Evolutionary conservation across 257 asterid genomes (phyloP), one percentile per base, ranked within the genome.

Genomic region (Nicotiana obtusifolia): DNA sequence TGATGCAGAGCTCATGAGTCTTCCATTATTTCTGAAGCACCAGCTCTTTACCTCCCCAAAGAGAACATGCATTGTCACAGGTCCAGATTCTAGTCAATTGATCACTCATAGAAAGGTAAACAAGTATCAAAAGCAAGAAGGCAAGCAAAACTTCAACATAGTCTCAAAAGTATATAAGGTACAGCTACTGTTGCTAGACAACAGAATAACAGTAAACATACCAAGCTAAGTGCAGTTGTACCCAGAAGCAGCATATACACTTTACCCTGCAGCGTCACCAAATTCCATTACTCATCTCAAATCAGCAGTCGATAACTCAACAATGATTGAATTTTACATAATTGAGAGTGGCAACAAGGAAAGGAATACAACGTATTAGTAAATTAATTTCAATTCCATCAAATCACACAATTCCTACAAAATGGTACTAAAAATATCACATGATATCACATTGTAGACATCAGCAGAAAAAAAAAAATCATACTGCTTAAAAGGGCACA

Each of bases 141-240:
- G 35, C 60, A 71, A 71, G 59, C 7, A 22, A 71, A 44, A 16
- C 20, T 44, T 41, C 60, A 44, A 44, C 78, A 53, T 0, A 44
- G 35, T 20, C 59, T 69, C 59, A 41, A 30, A 69, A 41, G 77
- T 69, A 69, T 37, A 13, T 44, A 13, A 71, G 35, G 19, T 71
- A 71, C 31, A 71, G 60, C 19, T 20, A 71, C 60, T 71, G 37
- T 71, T 71, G 57, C 60, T 13, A 71, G 37, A 71, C 44, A 71
- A 71, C 37, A 44, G 78, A 22, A 44, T 49, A 47, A 44, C 77
- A 76, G 68, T 56, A 68, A 61, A 78, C 91, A 59, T 85, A 93
- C 97, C 93, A 93, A 86, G 88, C 97, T 93, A 71, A 93, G 94
- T 82, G 97, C 95, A 78, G 97, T 91, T 22, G 97, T 93, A 61